A percentile compares a stretch with the other conserved stretches of the same genome.
Evolutionary conservation across 208 protist genomes (phyloP).

Genomic region (Leishmania braziliensis): DNA sequence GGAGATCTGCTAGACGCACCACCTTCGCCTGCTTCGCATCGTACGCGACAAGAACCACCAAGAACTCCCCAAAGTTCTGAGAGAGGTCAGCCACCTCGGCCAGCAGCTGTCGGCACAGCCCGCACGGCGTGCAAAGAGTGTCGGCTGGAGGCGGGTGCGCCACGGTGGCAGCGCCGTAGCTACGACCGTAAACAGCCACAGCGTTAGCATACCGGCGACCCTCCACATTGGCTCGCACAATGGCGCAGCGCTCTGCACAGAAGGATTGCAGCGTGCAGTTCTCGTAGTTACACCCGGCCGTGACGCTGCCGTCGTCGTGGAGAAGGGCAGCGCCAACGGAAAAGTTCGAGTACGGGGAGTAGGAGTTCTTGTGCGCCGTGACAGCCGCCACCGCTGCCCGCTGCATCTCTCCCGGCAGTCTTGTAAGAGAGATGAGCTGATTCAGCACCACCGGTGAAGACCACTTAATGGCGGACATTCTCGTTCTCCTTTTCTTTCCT

Average conservation of each 20-base stretch:
- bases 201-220: conserved; percentile 70
- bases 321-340: conserved; percentile 78
- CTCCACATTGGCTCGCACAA: conserved; percentile 76
- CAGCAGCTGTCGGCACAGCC: conserved; percentile 83
- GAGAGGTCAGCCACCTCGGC: conserved; percentile 83
- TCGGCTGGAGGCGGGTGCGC: conserved; percentile 30
- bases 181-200: conserved; percentile 75
- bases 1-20: conserved; percentile 57
- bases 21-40: conserved; percentile 57
- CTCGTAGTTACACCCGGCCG: conserved; percentile 86
- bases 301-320: conserved; percentile 64
- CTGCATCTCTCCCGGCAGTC: conserved; percentile 50
- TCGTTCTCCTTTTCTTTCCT: not conserved
- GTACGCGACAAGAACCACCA: conserved; percentile 65
- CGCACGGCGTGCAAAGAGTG: conserved; percentile 71
- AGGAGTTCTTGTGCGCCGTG: conserved; percentile 51
- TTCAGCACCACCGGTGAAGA: conserved; percentile 32
- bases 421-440: conserved; percentile 37
- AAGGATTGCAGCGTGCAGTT: conserved; percentile 79
- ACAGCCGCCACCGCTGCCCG: conserved; percentile 48
- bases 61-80: conserved; percentile 61
- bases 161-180: conserved; percentile 12
- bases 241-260: conserved; percentile 87
- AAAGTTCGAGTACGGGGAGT: conserved; percentile 85
- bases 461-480: conserved; percentile 25